Evolutionary conservation across 2,329 filamentous ascomycete species (phyloP).

Genomic region (Macrophomina phaseolina): DNA sequence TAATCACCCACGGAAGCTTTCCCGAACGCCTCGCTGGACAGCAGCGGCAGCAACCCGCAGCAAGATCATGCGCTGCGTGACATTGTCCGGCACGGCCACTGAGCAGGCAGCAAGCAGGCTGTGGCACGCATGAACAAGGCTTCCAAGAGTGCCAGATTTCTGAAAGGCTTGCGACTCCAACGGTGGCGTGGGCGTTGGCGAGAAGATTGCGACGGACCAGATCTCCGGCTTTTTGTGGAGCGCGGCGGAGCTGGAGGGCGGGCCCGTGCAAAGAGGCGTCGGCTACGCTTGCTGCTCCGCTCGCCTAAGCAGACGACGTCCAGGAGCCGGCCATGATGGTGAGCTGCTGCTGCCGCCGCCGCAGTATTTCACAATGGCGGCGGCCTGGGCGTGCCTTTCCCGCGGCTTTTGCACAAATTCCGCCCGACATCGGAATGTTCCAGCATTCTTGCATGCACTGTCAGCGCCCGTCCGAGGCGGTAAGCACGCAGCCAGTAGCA

Average conservation of each 20-base stretch:
- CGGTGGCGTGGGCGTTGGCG: conserved; percentile 13
- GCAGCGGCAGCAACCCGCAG: neutral
- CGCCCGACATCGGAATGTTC: conserved; percentile 16
- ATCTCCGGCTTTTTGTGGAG: conserved; percentile 28
- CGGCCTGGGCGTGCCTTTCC: conserved; percentile 2
- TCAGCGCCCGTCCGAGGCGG: conserved; percentile 17
- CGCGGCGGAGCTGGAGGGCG: conserved; percentile 9
- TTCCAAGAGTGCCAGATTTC: conserved; percentile 14
- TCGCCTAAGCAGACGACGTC: neutral
- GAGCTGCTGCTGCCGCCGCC: neutral
- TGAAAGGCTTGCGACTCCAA: conserved; percentile 3
- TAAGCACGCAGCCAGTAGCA: conserved; percentile 22
- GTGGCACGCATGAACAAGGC: conserved; percentile 14
- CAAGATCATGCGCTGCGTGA: neutral
- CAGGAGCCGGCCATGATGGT: neutral
- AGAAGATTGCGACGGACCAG: conserved; percentile 21
- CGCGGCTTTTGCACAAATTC: conserved; percentile 16
- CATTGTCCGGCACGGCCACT: neutral
- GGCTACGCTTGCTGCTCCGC: conserved; percentile 21
- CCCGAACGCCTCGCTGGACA: neutral
- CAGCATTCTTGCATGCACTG: conserved; percentile 9
- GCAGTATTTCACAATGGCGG: no score
- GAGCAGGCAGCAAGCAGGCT: neutral
- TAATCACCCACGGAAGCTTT: conserved; percentile 3
- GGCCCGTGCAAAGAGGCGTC: conserved; percentile 22